phyloP scores from a whole-genome alignment of 179 eudicot genomes.

The Beta macrorhiza region DNA sequence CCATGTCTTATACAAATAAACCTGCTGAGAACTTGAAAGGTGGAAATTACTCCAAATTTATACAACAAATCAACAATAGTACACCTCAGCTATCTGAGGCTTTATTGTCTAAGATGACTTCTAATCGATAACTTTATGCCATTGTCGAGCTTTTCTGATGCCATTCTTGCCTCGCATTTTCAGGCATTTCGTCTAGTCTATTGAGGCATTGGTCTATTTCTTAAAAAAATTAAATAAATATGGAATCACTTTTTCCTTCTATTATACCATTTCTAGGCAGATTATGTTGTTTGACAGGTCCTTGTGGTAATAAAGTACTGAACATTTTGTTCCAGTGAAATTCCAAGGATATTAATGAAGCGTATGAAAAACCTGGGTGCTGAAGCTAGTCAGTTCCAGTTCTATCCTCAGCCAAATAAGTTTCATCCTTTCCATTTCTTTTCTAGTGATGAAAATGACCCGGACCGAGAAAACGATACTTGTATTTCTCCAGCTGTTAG shows the following conservation, averaged over 20 bases:
- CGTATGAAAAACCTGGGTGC: conserved; percentile 70
- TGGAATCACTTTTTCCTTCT: neutral
- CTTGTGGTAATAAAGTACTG: no score
- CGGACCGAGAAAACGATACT: conserved; percentile 49
- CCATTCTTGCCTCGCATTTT: neutral
- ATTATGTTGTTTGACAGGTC: neutral
- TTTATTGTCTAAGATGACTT: neutral
- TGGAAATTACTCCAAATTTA: neutral
- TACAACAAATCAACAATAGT: neutral
- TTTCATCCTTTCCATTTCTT: conserved; percentile 86
- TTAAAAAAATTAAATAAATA: neutral
- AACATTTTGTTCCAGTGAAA: conserved; percentile 49
- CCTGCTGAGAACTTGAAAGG: neutral
- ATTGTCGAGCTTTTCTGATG: neutral
- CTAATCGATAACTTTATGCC: neutral
- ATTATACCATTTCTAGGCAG: neutral
- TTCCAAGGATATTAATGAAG: conserved; percentile 53
- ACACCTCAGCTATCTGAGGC: neutral
- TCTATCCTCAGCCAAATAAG: conserved; percentile 50
- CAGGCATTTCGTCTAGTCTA: neutral
- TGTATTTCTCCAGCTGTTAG: conserved; percentile 57
- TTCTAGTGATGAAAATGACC: conserved; percentile 53
- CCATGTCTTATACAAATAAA: neutral
- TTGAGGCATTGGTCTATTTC: neutral
- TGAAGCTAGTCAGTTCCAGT: conserved; percentile 72